phyloP scores from a whole-genome alignment of 2,329 filamentous ascomycete species.

The Hansfordia pulvinata region DNA sequence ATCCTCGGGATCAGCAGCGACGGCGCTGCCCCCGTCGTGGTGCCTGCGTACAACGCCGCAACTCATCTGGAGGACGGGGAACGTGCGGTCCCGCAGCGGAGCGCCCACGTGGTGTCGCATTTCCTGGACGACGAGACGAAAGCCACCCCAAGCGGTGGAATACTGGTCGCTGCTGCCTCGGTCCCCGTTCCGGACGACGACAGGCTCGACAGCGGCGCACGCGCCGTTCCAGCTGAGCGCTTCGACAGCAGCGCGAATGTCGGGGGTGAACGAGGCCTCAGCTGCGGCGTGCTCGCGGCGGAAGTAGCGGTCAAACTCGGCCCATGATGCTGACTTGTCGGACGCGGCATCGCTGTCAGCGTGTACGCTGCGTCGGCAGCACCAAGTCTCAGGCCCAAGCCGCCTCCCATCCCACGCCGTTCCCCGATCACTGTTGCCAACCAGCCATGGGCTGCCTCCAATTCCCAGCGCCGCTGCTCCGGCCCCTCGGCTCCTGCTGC shows the following conservation, averaged over 20 bases:
- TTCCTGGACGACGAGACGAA: constrained; percentile 41
- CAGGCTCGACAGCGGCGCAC: constrained; percentile 23
- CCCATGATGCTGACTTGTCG: constrained; percentile 43
- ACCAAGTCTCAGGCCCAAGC: constrained; percentile 41
- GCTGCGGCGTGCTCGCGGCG: constrained; percentile 41
- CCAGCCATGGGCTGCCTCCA: too few species aligned
- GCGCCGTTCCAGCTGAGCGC: constrained; percentile 32
- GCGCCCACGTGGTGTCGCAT: constrained; percentile 51
- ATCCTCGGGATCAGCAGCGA: constrained; percentile 13
- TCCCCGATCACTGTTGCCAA: too few species aligned
- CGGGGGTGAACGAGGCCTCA: constrained; percentile 45
- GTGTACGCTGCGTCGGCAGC: constrained; percentile 49
- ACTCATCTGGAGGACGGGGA: constrained; percentile 52
- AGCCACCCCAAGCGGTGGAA: constrained; percentile 32
- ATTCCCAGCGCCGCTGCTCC: neutral
- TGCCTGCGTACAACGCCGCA: constrained; percentile 21
- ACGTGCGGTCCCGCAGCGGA: constrained; percentile 46
- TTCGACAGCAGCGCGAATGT: constrained; percentile 31
- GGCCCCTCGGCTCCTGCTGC: constrained; percentile 4
- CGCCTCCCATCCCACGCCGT: neutral
- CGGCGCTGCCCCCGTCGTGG: neutral
- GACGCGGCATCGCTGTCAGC: constrained; percentile 41
- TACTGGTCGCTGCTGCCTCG: too few species aligned
- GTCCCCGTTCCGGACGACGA: too few species aligned
- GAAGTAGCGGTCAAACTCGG: constrained; percentile 47